Evolutionary conservation across 805 yeast species (phyloP).

Genomic region (Wickerhamomyces hampshirensis): DNA sequence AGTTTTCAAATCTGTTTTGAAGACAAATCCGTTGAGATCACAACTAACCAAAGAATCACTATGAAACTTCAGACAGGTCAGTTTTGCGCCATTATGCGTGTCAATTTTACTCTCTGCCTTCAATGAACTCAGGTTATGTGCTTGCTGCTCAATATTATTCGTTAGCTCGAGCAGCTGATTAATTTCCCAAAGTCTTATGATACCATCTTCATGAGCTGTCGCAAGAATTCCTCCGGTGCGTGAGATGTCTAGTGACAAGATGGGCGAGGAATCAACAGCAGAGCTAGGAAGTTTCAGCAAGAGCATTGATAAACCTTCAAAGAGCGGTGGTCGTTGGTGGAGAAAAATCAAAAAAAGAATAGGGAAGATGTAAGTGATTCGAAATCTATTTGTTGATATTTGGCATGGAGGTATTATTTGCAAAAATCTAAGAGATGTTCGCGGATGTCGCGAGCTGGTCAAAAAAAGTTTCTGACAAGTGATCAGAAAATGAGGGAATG

Average conservation of each 20-base stretch:
- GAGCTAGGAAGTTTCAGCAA: slow-evolving; percentile 19
- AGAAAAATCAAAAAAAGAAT: no score
- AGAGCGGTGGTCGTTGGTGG: no score
- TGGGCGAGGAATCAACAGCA: background rate
- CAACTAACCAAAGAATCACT: slow-evolving; percentile 7
- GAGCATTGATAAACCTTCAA: no score
- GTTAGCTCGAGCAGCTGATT: slow-evolving; percentile 5
- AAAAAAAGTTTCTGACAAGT: no score
- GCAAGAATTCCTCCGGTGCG: slow-evolving; percentile 5
- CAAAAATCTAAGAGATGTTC: no score
- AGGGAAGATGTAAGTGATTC: no score
- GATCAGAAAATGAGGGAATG: no score
- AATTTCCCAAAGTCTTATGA: slow-evolving; percentile 17
- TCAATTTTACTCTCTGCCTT: slow-evolving; percentile 2
- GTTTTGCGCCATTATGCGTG: slow-evolving; percentile 2
- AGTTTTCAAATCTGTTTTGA: slow-evolving; percentile 6
- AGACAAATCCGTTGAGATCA: slow-evolving; percentile 15
- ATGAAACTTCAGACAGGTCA: slow-evolving; percentile 9
- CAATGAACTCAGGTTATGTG: slow-evolving; percentile 6
- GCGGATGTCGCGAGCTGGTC: no score
- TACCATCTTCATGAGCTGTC: slow-evolving; percentile 8
- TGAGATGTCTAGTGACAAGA: slow-evolving; percentile 11
- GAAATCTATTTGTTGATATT: no score
- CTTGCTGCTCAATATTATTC: slow-evolving; percentile 9
- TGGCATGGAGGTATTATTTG: no score